Base-by-base conservation (phyloP, 2,329 filamentous ascomycete species). In the Pseudopyrenochaeta lycopersici region DNA sequence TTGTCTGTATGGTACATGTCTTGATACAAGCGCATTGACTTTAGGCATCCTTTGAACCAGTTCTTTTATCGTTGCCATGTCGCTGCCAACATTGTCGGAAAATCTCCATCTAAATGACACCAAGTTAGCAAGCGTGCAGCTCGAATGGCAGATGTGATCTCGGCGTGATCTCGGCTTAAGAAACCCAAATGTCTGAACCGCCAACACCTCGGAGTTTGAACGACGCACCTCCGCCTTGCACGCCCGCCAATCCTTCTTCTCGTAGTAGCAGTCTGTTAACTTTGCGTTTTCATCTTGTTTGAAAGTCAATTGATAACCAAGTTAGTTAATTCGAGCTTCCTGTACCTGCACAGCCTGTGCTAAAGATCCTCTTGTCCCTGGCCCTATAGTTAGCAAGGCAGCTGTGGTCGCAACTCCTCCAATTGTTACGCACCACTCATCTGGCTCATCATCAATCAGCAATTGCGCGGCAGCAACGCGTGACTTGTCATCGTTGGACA, bases 351-450 rank as follows among this genome's bases (percentile, higher is more conserved):
- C 94, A 98, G 53, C 94, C 95, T 2, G 94, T 98, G 81, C 92
- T 97, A 81, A 92, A 96, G 77, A 98, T 98, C 73, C 95, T 85
- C 84, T 97, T 94, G 81, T 98, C 93, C 94, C 94, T 98, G 73
- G 65, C 30, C 4, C 29, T 46, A 9, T 27, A 9, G 23, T 27
- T 27, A 27, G 23, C 23, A 9, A 27, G 23, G 23, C 4, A 27
- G 23, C 23, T 5, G 23, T 9, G 4, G 23, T n/a, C n/a, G n/a
- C n/a, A n/a, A n/a, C n/a, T n/a, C n/a, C n/a, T n/a, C n/a, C 60
- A 52, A 54, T 54, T 54, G 46, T 60, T 4, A 69, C 85, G 77
- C 81, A 98, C 95, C 94, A 98, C 55, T 97, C 94, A 82, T 98
- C 95, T 3, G 91, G 91, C 77, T 97, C 94, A 77, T 97, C 92